Evolutionary conservation across 2,329 filamentous ascomycete species (phyloP), one percentile per base, ranked within the genome.

Genomic region (Monosporascus sp.): DNA sequence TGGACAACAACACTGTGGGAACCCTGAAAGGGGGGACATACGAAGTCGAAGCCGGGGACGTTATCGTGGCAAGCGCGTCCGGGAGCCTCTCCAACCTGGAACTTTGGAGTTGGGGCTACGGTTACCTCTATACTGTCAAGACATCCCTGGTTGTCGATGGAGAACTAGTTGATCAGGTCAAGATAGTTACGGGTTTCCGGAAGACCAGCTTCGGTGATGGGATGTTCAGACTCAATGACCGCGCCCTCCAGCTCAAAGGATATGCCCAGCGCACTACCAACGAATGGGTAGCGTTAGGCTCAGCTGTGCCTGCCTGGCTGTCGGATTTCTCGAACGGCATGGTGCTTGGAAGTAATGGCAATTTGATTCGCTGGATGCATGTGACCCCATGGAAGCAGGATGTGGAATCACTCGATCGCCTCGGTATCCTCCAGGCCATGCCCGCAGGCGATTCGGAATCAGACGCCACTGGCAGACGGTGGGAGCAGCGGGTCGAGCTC

Each of bases 321-420:
- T 49, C 34, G 3, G 48, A 49, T 31, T 49, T 49, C 8, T 49
- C 48, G 16, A 49, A 49, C 11, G 27, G 40, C 31, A 31, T 49
- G 22, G 9, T 40, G 7, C 48, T 49, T 19, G 48, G 31, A 3
- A 49, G 48, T 19, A 24, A 49, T 40, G 48, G 48, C 22, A 38
- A n/a, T 16, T 34, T 40, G 34, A 20, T 49, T 24, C 9, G 48
- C 19, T 49, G 48, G 48, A 49, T 49, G 48, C 48, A 40, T 22
- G 48, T 49, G 31, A 49, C 48, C 8, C 48, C 48, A 2, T 49
- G 48, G 48, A 49, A 49, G n/a, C 48, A 49, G 14, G 48, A 49
- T 17, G n/a, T 40, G 14, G 48, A 49, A n/a, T 49, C 48, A 17
- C 48, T 49, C 40, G 48, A 49, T 22, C 27, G 48, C 5, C 48